These are phyloP conservation scores for Vicia sativa DNA, from an alignment of 306 rosid genomes.

Conservation along the genomic window DNA sequence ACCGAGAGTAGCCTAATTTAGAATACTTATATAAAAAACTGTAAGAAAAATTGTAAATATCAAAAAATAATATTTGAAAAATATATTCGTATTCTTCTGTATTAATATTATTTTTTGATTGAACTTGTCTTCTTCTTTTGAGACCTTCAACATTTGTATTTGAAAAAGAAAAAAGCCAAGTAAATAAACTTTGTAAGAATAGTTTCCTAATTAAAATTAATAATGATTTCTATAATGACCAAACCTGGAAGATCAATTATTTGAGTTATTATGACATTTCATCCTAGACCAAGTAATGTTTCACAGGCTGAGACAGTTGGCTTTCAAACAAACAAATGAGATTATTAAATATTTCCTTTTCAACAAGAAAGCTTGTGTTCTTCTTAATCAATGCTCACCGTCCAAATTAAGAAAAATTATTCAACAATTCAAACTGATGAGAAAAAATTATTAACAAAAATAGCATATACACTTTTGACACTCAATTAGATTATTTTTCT, in stretches of 20 bases:
- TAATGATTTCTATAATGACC: not conserved
- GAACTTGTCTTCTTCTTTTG: too few relatives aligned
- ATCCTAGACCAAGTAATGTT: slow-evolving; percentile 32
- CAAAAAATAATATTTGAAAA: too few relatives aligned
- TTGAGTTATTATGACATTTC: slow-evolving; percentile 2
- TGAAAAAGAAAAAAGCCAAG: too few relatives aligned
- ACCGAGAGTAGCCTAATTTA: too few relatives aligned
- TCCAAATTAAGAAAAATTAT: slow-evolving; percentile 7
- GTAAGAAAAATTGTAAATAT: too few relatives aligned
- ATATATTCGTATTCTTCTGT: too few relatives aligned
- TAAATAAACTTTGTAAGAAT: too few relatives aligned
- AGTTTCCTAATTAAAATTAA: not conserved
- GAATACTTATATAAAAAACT: too few relatives aligned
- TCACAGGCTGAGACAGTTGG: slow-evolving; percentile 47
- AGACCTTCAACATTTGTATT: too few relatives aligned
- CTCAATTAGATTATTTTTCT: not conserved
- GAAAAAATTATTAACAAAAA: not conserved
- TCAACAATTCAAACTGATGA: not conserved
- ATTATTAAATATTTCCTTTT: slow-evolving; percentile 12
- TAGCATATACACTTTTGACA: slow-evolving; percentile 15
- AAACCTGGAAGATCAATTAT: not conserved
- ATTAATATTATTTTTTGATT: too few relatives aligned
- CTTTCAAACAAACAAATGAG: slow-evolving; percentile 23
- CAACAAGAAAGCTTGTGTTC: slow-evolving; percentile 21
- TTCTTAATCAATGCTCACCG: slow-evolving; percentile 20